Conservation (phyloP, 495 filamentous ascomycete genomes). For the Aspergillus panamensis region DNA sequence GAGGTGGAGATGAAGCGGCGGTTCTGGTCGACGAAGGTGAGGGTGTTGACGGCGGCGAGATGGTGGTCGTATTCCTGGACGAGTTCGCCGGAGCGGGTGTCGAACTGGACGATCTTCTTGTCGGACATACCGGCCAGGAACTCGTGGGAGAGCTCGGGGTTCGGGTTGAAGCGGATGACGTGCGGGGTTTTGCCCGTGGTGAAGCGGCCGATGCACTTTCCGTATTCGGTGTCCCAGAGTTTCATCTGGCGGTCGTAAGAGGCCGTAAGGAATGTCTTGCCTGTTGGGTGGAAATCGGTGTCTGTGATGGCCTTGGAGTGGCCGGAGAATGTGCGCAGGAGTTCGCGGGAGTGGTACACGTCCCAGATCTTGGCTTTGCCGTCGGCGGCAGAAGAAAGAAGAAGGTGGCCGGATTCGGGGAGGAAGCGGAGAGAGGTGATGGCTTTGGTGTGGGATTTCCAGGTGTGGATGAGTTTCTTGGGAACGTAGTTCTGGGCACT, state of each 20-base stretch:
- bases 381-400: constrained; percentile 83
- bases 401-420: constrained; percentile 77
- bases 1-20: constrained; percentile 96
- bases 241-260: constrained; percentile 94
- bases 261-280: constrained; percentile 86
- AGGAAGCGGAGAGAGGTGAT: constrained; percentile 88
- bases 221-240: constrained; percentile 97
- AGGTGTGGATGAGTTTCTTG: constrained; percentile 89
- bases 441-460: constrained; percentile 79
- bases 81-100: constrained; percentile 76
- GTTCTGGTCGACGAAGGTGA: constrained; percentile 92
- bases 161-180: constrained; percentile 88
- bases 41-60: constrained; percentile 92
- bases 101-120: constrained; percentile 98
- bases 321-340: constrained; percentile 83
- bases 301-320: constrained; percentile 90
- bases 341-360: constrained; percentile 81
- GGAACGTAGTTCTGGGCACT: constrained; percentile 84
- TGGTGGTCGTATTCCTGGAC: constrained; percentile 99
- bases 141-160: constrained; percentile 69
- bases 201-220: constrained; percentile 79
- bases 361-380: constrained; percentile 92
- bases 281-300: constrained; percentile 76
- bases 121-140: constrained; percentile 96
- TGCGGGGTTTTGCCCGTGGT: constrained; percentile 92